Conservation (phyloP, 345 rosid species). For the Populus euphratica region DNA sequence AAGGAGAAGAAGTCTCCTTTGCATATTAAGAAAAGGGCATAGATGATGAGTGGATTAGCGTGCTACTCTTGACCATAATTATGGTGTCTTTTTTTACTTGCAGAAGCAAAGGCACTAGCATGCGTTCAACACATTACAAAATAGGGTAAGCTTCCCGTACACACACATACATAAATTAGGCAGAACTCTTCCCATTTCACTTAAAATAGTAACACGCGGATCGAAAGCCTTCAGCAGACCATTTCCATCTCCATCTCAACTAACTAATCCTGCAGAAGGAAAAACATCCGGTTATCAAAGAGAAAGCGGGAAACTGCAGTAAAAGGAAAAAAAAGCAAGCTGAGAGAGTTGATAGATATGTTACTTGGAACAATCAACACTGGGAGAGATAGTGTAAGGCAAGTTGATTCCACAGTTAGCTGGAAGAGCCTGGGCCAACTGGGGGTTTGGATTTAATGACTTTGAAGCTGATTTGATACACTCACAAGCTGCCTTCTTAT, state of each 20-base stretch:
- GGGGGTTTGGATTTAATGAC: conserved; percentile 45
- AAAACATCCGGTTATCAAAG: not conserved
- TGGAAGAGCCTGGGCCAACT: conserved; percentile 58
- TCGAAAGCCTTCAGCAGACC: not conserved
- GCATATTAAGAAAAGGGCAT: not conserved
- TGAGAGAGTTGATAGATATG: conserved; percentile 1
- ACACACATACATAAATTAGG: not conserved
- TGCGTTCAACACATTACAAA: not conserved
- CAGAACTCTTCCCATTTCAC: not conserved
- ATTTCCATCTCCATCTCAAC: not conserved
- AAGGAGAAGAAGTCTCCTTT: not conserved
- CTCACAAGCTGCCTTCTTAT: conserved; percentile 56
- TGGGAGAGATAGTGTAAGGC: conserved; percentile 49
- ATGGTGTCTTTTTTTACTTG: conserved; percentile 2
- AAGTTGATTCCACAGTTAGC: conserved; percentile 50
- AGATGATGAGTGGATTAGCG: not conserved
- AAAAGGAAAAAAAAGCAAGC: not conserved
- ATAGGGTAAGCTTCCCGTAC: not conserved
- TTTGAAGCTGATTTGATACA: conserved; percentile 63
- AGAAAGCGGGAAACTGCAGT: not conserved
- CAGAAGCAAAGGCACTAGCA: not conserved
- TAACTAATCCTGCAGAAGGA: conserved; percentile 12
- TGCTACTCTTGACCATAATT: not conserved
- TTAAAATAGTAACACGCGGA: not conserved
- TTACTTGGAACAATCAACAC: conserved; percentile 63